Conservation (phyloP, 257 asterid genomes). For the Scutellaria minor region DNA sequence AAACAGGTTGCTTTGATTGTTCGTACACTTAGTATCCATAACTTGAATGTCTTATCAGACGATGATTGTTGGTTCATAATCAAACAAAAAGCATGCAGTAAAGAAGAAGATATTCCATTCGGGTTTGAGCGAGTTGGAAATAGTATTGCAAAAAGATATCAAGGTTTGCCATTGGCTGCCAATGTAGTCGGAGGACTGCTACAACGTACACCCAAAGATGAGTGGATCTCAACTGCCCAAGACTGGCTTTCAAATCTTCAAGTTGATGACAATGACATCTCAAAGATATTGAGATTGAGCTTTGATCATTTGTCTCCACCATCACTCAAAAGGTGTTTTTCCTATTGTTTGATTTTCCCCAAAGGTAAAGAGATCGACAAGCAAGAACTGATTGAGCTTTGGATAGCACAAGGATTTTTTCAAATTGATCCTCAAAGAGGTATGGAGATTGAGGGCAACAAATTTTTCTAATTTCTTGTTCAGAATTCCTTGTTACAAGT, state of each 20-base stretch:
- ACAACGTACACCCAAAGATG: not conserved
- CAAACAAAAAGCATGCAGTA: not conserved
- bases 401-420: constrained; percentile 15
- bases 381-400: constrained; percentile 4
- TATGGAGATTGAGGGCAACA: not conserved
- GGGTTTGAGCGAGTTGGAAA: not conserved
- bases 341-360: not conserved
- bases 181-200: not conserved
- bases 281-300: too few species aligned
- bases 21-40: not conserved
- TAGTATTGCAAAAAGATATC: not conserved
- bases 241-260: not conserved
- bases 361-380: not conserved
- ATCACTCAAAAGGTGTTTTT: not conserved
- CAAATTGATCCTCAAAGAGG: not conserved
- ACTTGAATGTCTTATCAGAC: not conserved
- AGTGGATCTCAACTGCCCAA: not conserved
- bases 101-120: not conserved
- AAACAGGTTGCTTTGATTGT: not conserved
- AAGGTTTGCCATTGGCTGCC: constrained; percentile 3
- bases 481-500: constrained; percentile 2
- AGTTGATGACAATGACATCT: not conserved
- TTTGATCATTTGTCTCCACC: too few species aligned
- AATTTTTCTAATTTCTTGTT: not conserved
- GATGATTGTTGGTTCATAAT: constrained; percentile 1